Evolutionary conservation across 495 filamentous ascomycete species (phyloP), one percentile per base, ranked within the genome.

Genomic region (Xylaria acuta): DNA sequence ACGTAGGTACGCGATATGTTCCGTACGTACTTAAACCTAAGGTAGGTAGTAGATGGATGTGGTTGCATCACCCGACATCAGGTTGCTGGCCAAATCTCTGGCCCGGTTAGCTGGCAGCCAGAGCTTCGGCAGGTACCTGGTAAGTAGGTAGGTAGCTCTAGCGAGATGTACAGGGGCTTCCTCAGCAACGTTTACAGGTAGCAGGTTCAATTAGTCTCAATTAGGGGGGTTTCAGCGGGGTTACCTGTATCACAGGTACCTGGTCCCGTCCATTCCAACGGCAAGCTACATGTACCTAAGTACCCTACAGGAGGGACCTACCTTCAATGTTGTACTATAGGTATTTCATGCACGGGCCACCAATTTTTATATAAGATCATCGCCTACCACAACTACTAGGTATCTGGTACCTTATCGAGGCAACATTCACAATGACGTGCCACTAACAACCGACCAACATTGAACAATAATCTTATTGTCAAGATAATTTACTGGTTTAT

Each of bases 361-460:
- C 18, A 43, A 18, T 36, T 53, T 53, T 64, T 30, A 64, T 41
- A 38, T 64, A 64, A 43, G 20, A 8, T 34, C 36, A 18, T 20
- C 18, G 2, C 16, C 16, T 36, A 18, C 32, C 18, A 59, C 49
- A 45, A 64, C n/a, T n/a, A n/a, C n/a, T n/a, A n/a, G n/a, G n/a
- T n/a, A n/a, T n/a, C n/a, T n/a, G n/a, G n/a, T n/a, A n/a, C n/a
- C n/a, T n/a, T 18, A 67, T 68, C 65, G 73, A 77, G 71, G 75
- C 74, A 77, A 63, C 73, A 72, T 76, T 59, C 11, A 40, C 64
- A 71, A 75, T 78, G 76, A 76, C 74, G 76, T 78, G 60, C 71
- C 74, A 73, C 62, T 71, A 70, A 66, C 43, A 65, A 56, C 56
- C 41, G 45, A 69, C 69, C 22, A 25, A 65, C 27, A 65, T 20